Percentiles rank a stretch among this genome's conserved stretches.
These are phyloP conservation scores for Venturia pyrina DNA, from an alignment of 2,329 filamentous ascomycete genomes.

Conservation along the genomic window DNA sequence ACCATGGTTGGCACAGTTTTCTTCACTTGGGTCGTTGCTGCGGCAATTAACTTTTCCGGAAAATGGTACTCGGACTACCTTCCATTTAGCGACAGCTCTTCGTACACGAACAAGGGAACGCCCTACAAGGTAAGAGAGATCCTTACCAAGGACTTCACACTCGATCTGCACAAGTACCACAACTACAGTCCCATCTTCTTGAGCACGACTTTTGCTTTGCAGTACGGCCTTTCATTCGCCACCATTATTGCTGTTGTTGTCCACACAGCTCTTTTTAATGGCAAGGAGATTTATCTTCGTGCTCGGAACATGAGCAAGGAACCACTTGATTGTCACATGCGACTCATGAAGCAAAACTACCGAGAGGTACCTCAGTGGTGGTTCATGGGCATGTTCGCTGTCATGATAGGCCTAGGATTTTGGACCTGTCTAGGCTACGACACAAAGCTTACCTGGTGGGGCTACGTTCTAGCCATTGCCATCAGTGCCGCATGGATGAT, in stretches of 20 bases:
- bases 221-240: constrained; percentile 29
- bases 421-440: constrained; percentile 20
- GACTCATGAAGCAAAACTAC: constrained; percentile 23
- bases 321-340: constrained; percentile 25
- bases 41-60: constrained; percentile 16
- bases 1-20: constrained; percentile 9
- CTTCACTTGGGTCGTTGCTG: constrained; percentile 18
- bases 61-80: constrained; percentile 24
- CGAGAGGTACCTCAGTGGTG: constrained; percentile 26
- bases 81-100: constrained; percentile 21
- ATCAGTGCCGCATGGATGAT: constrained; percentile 23
- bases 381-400: constrained; percentile 42
- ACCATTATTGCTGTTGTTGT: constrained; percentile 27
- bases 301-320: constrained; percentile 20
- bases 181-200: constrained; percentile 28
- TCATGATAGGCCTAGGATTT: constrained; percentile 32
- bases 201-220: constrained; percentile 27
- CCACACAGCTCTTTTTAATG: constrained; percentile 26
- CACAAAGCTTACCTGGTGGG: constrained; percentile 38
- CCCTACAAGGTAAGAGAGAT: constrained; percentile 26
- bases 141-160: constrained; percentile 21
- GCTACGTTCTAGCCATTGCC: constrained; percentile 43
- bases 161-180: constrained; percentile 24
- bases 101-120: constrained; percentile 26
- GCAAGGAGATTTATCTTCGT: constrained; percentile 30